Percentiles rank a stretch among this genome's conserved stretches.
These are phyloP conservation scores for Lepiota subincarnata DNA, from an alignment of 768 basidiomycete genomes.

Conservation along the genomic window DNA sequence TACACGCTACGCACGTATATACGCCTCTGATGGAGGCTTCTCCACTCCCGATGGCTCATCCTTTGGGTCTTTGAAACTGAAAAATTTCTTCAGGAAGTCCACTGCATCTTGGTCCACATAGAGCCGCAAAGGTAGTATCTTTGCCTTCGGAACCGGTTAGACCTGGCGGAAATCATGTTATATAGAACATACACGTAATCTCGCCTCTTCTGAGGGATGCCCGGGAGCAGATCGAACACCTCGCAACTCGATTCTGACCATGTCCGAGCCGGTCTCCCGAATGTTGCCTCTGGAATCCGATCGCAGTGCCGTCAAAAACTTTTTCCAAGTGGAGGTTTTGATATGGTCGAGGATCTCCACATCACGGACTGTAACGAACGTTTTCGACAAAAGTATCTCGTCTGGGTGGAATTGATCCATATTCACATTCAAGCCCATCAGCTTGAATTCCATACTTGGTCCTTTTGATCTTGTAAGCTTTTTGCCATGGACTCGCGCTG, in stretches of 20 bases:
- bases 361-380: slow-evolving; percentile 63
- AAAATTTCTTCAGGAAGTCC: slow-evolving; percentile 96
- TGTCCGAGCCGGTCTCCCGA: slow-evolving; percentile 87
- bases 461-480: slow-evolving; percentile 68
- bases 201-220: slow-evolving; percentile 67
- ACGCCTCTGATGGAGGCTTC: slow-evolving; percentile 36
- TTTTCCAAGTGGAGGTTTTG: slow-evolving; percentile 98
- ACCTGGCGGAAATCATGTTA: neutral
- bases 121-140: slow-evolving; percentile 83
- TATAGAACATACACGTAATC: slow-evolving; percentile 61
- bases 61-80: slow-evolving; percentile 74
- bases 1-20: slow-evolving; percentile 25
- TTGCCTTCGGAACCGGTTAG: slow-evolving; percentile 50
- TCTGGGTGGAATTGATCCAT: slow-evolving; percentile 60
- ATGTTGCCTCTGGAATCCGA: slow-evolving; percentile 84
- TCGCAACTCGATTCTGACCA: slow-evolving; percentile 84
- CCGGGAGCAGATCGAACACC: slow-evolving; percentile 70
- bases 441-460: slow-evolving; percentile 79
- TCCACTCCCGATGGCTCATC: slow-evolving; percentile 26
- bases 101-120: slow-evolving; percentile 99
- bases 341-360: slow-evolving; percentile 95
- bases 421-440: slow-evolving; percentile 62
- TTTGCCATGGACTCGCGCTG: slow-evolving; percentile 48
- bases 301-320: slow-evolving; percentile 85
- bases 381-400: slow-evolving; percentile 57